phyloP scores from a whole-genome alignment of 1,284 basidiomycete genomes.

The Ceratobasidium sp. region DNA sequence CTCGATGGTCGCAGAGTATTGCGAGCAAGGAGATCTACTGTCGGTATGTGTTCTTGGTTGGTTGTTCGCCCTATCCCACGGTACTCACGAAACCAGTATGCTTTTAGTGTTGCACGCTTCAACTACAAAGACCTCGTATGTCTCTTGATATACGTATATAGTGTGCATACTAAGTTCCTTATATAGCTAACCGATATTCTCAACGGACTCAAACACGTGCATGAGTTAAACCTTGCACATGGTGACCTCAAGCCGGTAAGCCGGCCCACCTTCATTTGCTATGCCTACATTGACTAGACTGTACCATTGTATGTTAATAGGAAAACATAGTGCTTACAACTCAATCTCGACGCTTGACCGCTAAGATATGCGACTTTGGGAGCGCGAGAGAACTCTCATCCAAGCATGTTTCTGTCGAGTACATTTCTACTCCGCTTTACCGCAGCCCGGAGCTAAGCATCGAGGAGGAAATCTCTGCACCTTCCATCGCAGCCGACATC shows the following conservation, averaged over 20 bases:
- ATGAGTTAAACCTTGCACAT: constrained; percentile 16
- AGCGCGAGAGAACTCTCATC: constrained; percentile 1
- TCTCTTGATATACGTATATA: background rate
- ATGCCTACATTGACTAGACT: background rate
- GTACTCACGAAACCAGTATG: constrained; percentile 3
- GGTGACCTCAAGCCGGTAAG: constrained; percentile 33
- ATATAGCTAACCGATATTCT: constrained; percentile 2
- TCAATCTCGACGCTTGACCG: constrained; percentile 1
- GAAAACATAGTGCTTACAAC: constrained; percentile 20
- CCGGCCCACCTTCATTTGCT: background rate
- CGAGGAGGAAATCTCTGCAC: constrained; percentile 4
- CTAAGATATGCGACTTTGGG: constrained; percentile 38
- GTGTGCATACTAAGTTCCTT: background rate
- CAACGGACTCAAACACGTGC: constrained; percentile 19
- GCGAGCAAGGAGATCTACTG: constrained; percentile 24
- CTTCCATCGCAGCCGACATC: constrained; percentile 19
- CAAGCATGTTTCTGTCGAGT: constrained; percentile 5
- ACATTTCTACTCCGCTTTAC: constrained; percentile 13
- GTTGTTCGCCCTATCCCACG: background rate
- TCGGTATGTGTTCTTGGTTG: constrained; percentile 4
- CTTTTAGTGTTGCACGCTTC: constrained; percentile 26
- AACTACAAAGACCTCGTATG: constrained; percentile 28
- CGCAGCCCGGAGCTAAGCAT: constrained; percentile 29
- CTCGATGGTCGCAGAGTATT: constrained; percentile 24
- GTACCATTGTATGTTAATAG: background rate